Evolutionary conservation across 2,329 filamentous ascomycete species (phyloP), one percentile per base, ranked within the genome.

Genomic region (Colletotrichum liaoningense): DNA sequence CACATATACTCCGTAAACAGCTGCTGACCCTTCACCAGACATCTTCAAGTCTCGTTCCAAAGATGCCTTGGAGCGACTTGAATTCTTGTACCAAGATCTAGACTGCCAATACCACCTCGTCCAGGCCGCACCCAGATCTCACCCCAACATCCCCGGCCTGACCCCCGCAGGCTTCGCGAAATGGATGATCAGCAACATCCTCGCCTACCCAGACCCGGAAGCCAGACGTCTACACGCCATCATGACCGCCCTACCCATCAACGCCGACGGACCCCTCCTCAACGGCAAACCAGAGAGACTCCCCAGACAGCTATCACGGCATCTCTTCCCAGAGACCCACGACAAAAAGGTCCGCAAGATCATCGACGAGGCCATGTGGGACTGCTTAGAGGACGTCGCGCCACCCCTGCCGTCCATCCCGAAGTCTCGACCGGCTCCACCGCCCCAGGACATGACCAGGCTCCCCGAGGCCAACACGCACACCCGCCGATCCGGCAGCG

Each of bases 141-240:
- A 86, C 60, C 91, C 92, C 4, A 85, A 86, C 52, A 86, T 93
- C 30, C 93, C 93, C 0, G 90, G 88, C 1, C 83, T 95, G 28
- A 94, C 93, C 0, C 89, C 91, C 0, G 80, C 85, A n/a, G 93
- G 93, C 2, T 94, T 94, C 78, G 87, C 89, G 63, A 86, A 86
- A 66, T 97, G 94, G 92, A 91, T 93, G 84, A 92, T 90, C 1
- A 86, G 90, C 52, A 89, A 94, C 80, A 92, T 96, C 49, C 89
- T 91, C 75, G 93, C 94, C 1, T 91, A 95, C 75, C 95, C 95
- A 0, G 91, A 95, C 54, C 87, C 90, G 59, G 95, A 97, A 81
- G 92, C 91, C 71, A 87, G 89, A 55, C 90, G 95, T 11, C 85
- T 98, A 5, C 86, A 90, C 56, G 91, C 89, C 70, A 90, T 94